These are phyloP conservation scores for Rhodotorula sp. DNA, from an alignment of 1,284 basidiomycete species.

Conservation along the genomic window DNA sequence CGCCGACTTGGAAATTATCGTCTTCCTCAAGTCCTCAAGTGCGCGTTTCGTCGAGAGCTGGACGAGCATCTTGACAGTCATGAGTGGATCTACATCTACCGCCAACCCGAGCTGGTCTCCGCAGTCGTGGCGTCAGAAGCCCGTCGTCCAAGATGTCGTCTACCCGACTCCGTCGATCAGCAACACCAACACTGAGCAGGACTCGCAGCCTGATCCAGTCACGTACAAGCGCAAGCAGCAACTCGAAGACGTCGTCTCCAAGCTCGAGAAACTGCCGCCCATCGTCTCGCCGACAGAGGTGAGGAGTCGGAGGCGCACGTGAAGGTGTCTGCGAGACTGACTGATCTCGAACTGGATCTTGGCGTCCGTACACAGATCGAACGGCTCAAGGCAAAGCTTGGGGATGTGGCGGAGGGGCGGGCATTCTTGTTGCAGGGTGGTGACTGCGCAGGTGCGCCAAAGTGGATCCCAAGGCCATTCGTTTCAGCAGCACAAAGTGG, in stretches of 20 bases:
- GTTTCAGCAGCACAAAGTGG: background rate
- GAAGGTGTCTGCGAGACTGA: background rate
- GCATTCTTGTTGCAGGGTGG: slow-evolving; percentile 95
- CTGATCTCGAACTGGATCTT: background rate
- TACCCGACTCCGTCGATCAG: slow-evolving; percentile 22
- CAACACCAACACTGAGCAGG: background rate
- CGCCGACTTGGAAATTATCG: background rate
- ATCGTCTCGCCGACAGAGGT: slow-evolving; percentile 88
- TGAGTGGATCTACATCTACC: background rate
- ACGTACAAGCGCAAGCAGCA: slow-evolving; percentile 50
- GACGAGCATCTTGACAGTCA: background rate
- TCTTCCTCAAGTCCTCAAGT: background rate
- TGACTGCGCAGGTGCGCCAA: slow-evolving; percentile 71
- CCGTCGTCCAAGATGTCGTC: slow-evolving; percentile 61
- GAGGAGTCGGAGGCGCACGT: slow-evolving; percentile 34
- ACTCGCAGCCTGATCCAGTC: slow-evolving; percentile 48
- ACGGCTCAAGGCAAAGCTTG: slow-evolving; percentile 73
- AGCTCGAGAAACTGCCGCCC: slow-evolving; percentile 74
- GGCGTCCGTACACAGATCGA: slow-evolving; percentile 64
- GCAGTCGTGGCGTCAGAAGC: slow-evolving; percentile 63
- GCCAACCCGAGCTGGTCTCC: slow-evolving; percentile 53
- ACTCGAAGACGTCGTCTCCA: slow-evolving; percentile 61
- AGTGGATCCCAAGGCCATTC: background rate
- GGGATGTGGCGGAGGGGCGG: slow-evolving; percentile 76
- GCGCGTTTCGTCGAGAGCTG: too few species aligned